These are phyloP conservation scores for Solanum piurae DNA, from an alignment of 257 asterid genomes.

Conservation along the genomic window DNA sequence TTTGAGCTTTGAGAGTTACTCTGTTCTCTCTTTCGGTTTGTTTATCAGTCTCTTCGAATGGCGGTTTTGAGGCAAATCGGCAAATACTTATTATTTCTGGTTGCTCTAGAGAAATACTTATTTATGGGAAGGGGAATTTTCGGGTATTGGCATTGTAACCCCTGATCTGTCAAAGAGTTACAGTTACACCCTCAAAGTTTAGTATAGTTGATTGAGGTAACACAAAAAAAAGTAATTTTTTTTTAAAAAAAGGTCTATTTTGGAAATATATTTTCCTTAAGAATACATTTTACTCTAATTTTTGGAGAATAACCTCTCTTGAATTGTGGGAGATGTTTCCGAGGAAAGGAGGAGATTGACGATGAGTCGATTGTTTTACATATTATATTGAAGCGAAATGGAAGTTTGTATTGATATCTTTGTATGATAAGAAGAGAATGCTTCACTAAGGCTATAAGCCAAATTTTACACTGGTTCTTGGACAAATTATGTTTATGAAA, in stretches of 20 bases:
- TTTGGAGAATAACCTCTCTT: neutral
- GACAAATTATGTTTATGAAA: neutral
- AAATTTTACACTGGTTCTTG: neutral
- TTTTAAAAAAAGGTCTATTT: neutral
- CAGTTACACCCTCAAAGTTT: neutral
- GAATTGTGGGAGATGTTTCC: neutral
- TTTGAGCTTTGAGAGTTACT: neutral
- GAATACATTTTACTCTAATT: neutral
- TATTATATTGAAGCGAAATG: neutral
- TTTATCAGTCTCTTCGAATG: neutral
- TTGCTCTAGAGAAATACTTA: neutral
- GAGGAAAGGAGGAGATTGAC: neutral
- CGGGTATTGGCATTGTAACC: neutral
- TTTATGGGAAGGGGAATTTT: neutral
- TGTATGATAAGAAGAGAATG: neutral
- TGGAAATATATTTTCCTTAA: neutral
- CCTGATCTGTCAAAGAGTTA: neutral
- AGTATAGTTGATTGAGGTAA: neutral
- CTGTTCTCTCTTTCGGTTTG: neutral
- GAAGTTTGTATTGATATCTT: neutral
- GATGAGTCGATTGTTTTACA: neutral
- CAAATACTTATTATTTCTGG: neutral
- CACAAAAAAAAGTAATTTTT: neutral
- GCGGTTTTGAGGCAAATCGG: neutral
- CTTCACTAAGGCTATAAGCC: rapidly evolving